A percentile compares a stretch with the other conserved stretches of the same genome.
These are phyloP conservation scores for Pleurotus pulmonarius DNA, from an alignment of 768 basidiomycete genomes.

Conservation along the genomic window DNA sequence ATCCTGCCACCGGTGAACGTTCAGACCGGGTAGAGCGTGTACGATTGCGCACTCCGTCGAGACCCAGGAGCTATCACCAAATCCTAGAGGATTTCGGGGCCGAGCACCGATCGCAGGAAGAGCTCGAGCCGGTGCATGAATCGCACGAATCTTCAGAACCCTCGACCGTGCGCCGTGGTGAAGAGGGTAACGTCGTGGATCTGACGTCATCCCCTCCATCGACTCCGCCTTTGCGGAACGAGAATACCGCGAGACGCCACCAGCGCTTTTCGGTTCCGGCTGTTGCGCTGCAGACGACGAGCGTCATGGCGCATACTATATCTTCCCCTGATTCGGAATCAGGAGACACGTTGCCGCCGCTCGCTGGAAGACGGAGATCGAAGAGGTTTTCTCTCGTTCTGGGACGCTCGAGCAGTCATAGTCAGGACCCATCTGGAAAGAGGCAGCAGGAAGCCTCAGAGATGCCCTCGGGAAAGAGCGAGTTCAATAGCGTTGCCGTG, in stretches of 20 bases:
- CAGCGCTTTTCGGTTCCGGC: constrained; percentile 77
- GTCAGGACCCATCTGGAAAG: constrained; percentile 26
- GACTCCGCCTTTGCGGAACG: constrained; percentile 32
- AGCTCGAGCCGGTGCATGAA: constrained; percentile 5
- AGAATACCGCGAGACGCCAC: constrained; percentile 58
- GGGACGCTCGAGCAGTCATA: constrained; percentile 23
- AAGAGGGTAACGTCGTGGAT: background rate
- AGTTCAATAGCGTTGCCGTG: constrained; percentile 45
- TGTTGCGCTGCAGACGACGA: constrained; percentile 70
- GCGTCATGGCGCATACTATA: constrained; percentile 59
- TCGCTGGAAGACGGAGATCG: constrained; percentile 17
- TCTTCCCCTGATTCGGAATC: constrained; percentile 16
- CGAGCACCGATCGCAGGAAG: background rate
- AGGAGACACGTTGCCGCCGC: background rate
- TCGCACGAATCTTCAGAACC: constrained; percentile 1
- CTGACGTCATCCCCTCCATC: constrained; percentile 14
- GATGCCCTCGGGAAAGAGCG: constrained; percentile 18
- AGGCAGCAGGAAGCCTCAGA: constrained; percentile 24
- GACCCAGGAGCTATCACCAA: constrained; percentile 64
- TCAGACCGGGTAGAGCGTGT: constrained; percentile 22
- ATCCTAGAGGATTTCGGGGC: constrained; percentile 61
- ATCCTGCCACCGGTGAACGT: background rate
- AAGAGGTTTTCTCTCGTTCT: constrained; percentile 63
- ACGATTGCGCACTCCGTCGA: constrained; percentile 31
- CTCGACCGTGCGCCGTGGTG: background rate